Percentiles rank a stretch among this genome's conserved stretches.
phyloP scores from a whole-genome alignment of 2,329 filamentous ascomycete genomes.

The Venturia pyrina region DNA sequence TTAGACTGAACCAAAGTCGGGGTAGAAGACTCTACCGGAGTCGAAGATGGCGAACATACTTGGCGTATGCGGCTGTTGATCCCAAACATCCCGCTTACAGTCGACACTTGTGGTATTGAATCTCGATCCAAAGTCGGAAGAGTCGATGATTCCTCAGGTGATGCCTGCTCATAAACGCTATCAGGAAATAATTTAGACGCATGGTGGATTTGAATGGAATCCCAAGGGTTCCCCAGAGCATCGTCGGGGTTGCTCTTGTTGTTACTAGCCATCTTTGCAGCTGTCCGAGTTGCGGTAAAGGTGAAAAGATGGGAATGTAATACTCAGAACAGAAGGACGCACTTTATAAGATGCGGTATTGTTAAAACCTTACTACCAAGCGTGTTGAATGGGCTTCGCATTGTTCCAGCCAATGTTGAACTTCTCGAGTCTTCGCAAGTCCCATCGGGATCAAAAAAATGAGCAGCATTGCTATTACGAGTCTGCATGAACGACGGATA shows the following conservation, averaged over 20 bases:
- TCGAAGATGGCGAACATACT: not conserved
- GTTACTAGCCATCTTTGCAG: not conserved
- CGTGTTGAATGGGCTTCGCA: not conserved
- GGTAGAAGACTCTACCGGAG: not conserved
- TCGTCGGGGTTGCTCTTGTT: not conserved
- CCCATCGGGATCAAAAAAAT: too few species aligned
- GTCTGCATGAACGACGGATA: too few species aligned
- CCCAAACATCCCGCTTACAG: not conserved
- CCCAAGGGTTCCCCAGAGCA: not conserved
- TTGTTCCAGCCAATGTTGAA: too few species aligned
- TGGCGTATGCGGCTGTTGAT: not conserved
- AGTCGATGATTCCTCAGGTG: not conserved
- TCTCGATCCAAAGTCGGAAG: not conserved
- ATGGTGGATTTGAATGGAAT: not conserved
- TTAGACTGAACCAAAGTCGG: not conserved
- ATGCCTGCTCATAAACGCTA: not conserved
- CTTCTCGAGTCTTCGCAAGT: too few species aligned
- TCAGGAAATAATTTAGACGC: not conserved
- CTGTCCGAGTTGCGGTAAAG: not conserved
- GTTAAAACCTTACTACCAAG: not conserved
- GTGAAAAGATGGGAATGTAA: not conserved
- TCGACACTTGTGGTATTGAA: not conserved
- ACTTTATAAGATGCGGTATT: not conserved
- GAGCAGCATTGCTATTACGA: too few species aligned
- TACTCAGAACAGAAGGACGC: not conserved